Evolutionary conservation across 257 asterid species (phyloP).

Genomic region (Petrea volubilis): DNA sequence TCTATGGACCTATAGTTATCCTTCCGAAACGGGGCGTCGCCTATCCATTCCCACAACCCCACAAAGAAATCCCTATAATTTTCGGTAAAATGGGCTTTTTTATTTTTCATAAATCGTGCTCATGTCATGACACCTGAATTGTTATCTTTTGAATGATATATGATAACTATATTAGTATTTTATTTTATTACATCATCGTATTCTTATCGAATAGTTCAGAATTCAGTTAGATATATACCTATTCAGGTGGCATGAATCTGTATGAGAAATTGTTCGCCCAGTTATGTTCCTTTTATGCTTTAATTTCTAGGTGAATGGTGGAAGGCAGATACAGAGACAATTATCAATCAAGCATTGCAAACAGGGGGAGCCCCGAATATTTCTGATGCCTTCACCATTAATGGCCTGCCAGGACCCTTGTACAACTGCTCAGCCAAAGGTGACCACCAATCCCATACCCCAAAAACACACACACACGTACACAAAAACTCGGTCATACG

Average conservation of each 20-base stretch:
- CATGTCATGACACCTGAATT: too few relatives aligned
- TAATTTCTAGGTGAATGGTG: slow-evolving; percentile 65
- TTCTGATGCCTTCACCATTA: slow-evolving; percentile 68
- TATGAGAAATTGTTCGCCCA: background rate
- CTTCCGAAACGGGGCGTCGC: slow-evolving; percentile 52
- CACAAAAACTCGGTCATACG: background rate
- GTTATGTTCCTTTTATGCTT: background rate
- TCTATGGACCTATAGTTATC: slow-evolving; percentile 61
- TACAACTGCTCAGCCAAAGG: slow-evolving; percentile 66
- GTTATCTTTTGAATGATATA: too few relatives aligned
- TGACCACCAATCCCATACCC: background rate
- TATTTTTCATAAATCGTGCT: background rate
- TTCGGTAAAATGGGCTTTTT: slow-evolving; percentile 34
- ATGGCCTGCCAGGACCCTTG: slow-evolving; percentile 63
- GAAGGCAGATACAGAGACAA: slow-evolving; percentile 57
- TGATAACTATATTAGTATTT: too few relatives aligned
- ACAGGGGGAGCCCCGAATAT: slow-evolving; percentile 63
- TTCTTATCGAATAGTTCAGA: too few relatives aligned
- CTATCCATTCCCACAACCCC: slow-evolving; percentile 59
- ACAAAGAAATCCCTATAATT: slow-evolving; percentile 51
- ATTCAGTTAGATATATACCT: too few relatives aligned
- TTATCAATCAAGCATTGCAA: slow-evolving; percentile 54
- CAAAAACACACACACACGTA: too few relatives aligned
- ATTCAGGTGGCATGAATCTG: too few relatives aligned
- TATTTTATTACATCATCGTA: too few relatives aligned